Evolutionary conservation across 768 basidiomycete genomes (phyloP), one percentile per base, ranked within the genome.

Genomic region (Amanita jacksonii): DNA sequence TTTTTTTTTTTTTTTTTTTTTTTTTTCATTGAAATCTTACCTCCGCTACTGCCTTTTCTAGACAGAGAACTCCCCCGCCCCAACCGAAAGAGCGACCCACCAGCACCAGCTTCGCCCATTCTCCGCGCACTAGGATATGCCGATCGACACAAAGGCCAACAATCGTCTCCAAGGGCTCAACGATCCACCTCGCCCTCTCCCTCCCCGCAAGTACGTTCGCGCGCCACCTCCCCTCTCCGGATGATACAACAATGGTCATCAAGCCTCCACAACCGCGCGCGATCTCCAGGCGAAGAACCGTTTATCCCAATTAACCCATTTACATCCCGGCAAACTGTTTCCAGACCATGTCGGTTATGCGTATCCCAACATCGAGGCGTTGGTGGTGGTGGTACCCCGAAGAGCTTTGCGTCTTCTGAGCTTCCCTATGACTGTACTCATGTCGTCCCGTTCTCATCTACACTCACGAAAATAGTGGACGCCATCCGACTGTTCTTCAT

Each of bases 301-400:
- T 80, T 80, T 47, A 57, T 78, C 3, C 77, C 77, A 1, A 51
- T 78, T 3, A 64, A 80, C 48, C 78, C 78, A 9, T 79, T 71
- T 56, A 67, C 54, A 51, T 55, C 63, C 34, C 60, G 60, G 18
- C 38, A 48, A 24, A 45, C 35, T 27, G 43, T 49, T 34, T n/a
- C 19, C 15, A 42, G 9, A 10, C 22, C 31, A 23, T 46, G 51
- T 36, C 43, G 45, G 13, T 57, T 52, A 27, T 52, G 56, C 27
- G 44, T 51, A 5, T 40, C 44, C 52, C 43, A 27, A 35, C 23
- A 64, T 58, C 33, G 27, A 6, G 27, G 27, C 6, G 7, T 6
- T 28, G 27, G 27, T 28, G 27, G 7, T 28, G 7, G 27, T 28
- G 27, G 27, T 28, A 28, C 7, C 27, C 27, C 27, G 7, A 35